phyloP scores from a whole-genome alignment of 2,329 filamentous ascomycete genomes.

The Aspergillus hiratsukae region DNA sequence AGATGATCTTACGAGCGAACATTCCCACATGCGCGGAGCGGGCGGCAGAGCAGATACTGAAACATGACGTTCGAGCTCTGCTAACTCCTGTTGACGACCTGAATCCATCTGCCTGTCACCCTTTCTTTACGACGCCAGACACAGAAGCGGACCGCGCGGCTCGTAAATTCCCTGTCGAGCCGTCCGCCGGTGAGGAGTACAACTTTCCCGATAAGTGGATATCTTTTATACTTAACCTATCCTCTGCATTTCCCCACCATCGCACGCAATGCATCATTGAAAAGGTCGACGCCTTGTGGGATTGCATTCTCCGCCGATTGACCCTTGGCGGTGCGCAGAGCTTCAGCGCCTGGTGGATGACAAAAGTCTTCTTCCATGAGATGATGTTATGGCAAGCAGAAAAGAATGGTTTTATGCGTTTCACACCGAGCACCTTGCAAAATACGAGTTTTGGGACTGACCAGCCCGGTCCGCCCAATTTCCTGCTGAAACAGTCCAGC shows the following conservation, averaged over 20 bases:
- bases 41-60: constrained; percentile 37
- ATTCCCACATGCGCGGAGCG: constrained; percentile 36
- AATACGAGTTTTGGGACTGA: constrained; percentile 21
- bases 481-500: constrained; percentile 19
- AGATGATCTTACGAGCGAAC: constrained; percentile 39
- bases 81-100: constrained; percentile 37
- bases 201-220: constrained; percentile 49
- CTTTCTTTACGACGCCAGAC: constrained; percentile 34
- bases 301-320: constrained; percentile 40
- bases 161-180: constrained; percentile 34
- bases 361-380: constrained; percentile 92
- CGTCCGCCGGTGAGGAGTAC: constrained; percentile 35
- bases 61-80: constrained; percentile 41
- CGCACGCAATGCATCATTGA: constrained; percentile 43
- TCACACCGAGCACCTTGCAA: constrained; percentile 36
- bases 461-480: constrained; percentile 16
- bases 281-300: constrained; percentile 42
- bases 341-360: constrained; percentile 58
- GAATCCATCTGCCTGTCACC: constrained; percentile 24
- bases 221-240: constrained; percentile 40
- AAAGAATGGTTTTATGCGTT: constrained; percentile 78
- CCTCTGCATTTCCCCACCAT: constrained; percentile 38
- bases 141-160: constrained; percentile 26
- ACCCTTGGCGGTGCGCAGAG: constrained; percentile 43
- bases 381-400: constrained; percentile 88